Evolutionary conservation across 306 rosid species (phyloP).

Genomic region (Prinsepia uniflora): DNA sequence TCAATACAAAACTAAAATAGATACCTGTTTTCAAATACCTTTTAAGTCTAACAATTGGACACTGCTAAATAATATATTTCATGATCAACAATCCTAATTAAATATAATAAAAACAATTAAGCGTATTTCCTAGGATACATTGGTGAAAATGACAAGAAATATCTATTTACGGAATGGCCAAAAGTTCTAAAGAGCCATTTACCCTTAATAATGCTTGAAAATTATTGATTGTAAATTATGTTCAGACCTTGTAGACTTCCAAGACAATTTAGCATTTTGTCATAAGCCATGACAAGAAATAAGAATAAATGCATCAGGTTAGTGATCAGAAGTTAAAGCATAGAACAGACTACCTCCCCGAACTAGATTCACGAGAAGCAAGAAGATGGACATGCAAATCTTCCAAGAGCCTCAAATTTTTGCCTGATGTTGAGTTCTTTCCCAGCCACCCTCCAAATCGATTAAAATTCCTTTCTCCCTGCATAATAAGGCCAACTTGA

Average conservation of each 20-base stretch:
- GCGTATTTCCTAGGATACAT: background rate
- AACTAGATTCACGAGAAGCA: constrained; percentile 78
- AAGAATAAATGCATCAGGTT: constrained; percentile 10
- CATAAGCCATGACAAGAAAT: background rate
- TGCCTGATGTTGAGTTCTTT: constrained; percentile 80
- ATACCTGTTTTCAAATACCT: no score
- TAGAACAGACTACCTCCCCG: constrained; percentile 56
- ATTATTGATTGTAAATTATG: background rate
- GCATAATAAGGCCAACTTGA: constrained; percentile 27
- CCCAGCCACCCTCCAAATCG: constrained; percentile 98
- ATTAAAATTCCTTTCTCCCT: constrained; percentile 84
- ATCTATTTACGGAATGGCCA: background rate
- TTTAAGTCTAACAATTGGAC: background rate
- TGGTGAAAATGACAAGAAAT: background rate
- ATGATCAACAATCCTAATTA: no score
- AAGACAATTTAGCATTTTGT: background rate
- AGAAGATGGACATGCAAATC: constrained; percentile 87
- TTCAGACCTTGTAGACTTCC: background rate
- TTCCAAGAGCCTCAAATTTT: constrained; percentile 81
- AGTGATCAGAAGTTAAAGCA: constrained; percentile 15
- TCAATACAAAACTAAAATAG: no score
- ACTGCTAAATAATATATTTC: background rate
- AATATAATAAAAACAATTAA: background rate
- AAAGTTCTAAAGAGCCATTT: background rate
- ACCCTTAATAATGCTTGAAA: background rate